Percentiles rank a stretch among this genome's conserved stretches.
Conservation (phyloP, 2,329 filamentous ascomycete species). For the Aspergillus texensis region DNA sequence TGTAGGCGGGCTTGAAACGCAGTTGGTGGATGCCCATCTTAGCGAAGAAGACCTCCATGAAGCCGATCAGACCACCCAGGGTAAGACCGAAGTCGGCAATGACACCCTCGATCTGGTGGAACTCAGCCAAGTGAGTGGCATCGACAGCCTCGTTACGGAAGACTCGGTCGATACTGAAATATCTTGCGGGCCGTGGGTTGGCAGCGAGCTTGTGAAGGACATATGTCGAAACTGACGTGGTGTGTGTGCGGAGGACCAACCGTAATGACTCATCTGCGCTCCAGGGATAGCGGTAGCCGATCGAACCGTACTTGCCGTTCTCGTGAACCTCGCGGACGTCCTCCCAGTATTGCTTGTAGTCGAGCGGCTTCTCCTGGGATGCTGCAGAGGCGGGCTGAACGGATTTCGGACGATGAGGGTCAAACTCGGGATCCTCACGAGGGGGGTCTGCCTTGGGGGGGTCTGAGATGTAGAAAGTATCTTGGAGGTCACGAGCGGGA, state of each 20-base stretch:
- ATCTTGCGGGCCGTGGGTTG: conserved; percentile 82
- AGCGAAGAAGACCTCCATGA: conserved; percentile 93
- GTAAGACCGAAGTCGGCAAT: conserved; percentile 96
- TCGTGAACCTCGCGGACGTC: conserved; percentile 87
- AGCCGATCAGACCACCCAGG: conserved; percentile 87
- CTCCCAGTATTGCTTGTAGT: conserved; percentile 86
- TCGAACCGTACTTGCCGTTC: conserved; percentile 87
- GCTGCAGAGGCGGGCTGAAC: conserved; percentile 49
- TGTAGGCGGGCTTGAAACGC: conserved; percentile 96
- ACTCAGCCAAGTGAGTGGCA: conserved; percentile 94
- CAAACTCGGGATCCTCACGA: conserved; percentile 55
- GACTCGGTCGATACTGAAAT: conserved; percentile 97
- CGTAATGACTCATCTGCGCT: conserved; percentile 80
- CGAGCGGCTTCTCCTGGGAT: conserved; percentile 51
- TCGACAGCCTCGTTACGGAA: conserved; percentile 98
- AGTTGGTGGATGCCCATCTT: conserved; percentile 91
- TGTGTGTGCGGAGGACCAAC: conserved; percentile 93
- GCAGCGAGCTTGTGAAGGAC: conserved; percentile 88
- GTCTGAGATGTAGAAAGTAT: conserved; percentile 98
- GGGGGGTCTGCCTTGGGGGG: conserved; percentile 73
- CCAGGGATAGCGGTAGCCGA: conserved; percentile 96
- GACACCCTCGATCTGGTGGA: conserved; percentile 98
- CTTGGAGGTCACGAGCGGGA: conserved; percentile 93
- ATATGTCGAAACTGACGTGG: conserved; percentile 86
- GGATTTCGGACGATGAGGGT: conserved; percentile 44